Percentiles rank a stretch among this genome's conserved stretches.
Conservation (phyloP, 208 protist species). For the Acanthamoeba triangularis region DNA sequence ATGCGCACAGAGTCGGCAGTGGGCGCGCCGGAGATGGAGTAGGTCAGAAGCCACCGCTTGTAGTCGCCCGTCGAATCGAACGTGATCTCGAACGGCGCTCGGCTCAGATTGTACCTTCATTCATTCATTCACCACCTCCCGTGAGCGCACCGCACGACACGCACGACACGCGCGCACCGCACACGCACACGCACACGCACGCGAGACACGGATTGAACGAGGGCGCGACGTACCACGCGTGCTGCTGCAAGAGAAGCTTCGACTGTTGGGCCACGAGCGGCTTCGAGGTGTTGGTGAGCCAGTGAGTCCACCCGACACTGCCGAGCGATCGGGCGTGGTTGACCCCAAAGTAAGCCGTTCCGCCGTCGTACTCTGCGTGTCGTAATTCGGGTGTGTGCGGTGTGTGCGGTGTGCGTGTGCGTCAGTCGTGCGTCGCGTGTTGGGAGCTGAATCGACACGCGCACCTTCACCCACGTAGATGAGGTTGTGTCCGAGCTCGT, state of each 20-base stretch:
- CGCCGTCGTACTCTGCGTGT: conserved; percentile 36
- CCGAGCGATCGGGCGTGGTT: not conserved
- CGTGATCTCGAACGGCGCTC: not conserved
- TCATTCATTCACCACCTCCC: no score
- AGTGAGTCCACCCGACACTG: conserved; percentile 3
- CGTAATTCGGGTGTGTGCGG: not conserved
- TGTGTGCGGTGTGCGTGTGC: no score
- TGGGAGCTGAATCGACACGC: not conserved
- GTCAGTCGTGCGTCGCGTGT: not conserved
- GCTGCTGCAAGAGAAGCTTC: conserved; percentile 10
- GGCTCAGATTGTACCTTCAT: conserved; percentile 15
- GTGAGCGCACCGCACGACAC: not conserved
- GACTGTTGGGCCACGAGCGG: conserved; percentile 60
- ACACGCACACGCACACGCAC: not conserved
- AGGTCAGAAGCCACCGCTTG: conserved; percentile 63
- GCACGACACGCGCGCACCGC: not conserved
- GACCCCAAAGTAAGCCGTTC: conserved; percentile 32
- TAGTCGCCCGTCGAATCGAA: conserved; percentile 16
- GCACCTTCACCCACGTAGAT: conserved; percentile 65
- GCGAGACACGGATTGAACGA: no score
- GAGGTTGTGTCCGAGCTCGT: conserved; percentile 69
- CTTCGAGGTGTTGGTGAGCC: conserved; percentile 41
- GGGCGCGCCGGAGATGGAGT: conserved; percentile 44
- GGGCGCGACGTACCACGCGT: conserved; percentile 60
- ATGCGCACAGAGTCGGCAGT: conserved; percentile 48